Base-by-base conservation (phyloP, 1,139 yeast species). In the Geotrichum australiense region DNA sequence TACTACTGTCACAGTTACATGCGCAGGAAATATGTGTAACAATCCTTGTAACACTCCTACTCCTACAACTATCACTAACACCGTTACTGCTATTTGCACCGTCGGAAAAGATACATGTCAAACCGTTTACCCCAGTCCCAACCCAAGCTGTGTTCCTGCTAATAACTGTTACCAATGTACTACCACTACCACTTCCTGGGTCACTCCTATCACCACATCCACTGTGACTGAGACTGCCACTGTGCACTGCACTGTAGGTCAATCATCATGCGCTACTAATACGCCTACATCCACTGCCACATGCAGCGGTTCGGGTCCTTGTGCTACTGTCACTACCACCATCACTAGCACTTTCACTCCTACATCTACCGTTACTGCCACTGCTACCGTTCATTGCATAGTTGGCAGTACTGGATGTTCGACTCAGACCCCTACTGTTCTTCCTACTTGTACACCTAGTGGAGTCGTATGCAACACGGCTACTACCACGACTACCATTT, bases 11-110 rank as follows among this genome's bases (percentile, higher is more conserved):
- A 31, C 35, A 5, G 35, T 31, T 31, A 31, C 35, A 5, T 31
- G 35, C 21, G 35, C 35, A 20, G 35, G 35, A 31, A 31, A 31
- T 20, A 15, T 31, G n/a, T 31, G 35, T 31, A 31, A 31, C 35
- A 31, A 31, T 16, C 35, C 35, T n/a, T 31, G 35, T 20, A 4
- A 23, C 21, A 29, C 19, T 29, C 14, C 35, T n/a, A 18, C 35
- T 20, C n/a, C 18, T 16, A n/a, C 14, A 4, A 18, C 14, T 20
- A 10, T 31, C 12, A 15, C 35, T n/a, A 31, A 26, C 14, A 26
- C 30, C 14, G 30, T 16, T 26, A 26, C 30, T 7, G 25, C 11
- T 10, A 10, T 7, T 16, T 29, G 33, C 14, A 31, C 23, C 12
- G 14, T n/a, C 8, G 35, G 35, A 18, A 25, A n/a, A n/a, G 11